These are phyloP conservation scores for Prunus persica DNA, from an alignment of 306 rosid species.

Conservation along the genomic window DNA sequence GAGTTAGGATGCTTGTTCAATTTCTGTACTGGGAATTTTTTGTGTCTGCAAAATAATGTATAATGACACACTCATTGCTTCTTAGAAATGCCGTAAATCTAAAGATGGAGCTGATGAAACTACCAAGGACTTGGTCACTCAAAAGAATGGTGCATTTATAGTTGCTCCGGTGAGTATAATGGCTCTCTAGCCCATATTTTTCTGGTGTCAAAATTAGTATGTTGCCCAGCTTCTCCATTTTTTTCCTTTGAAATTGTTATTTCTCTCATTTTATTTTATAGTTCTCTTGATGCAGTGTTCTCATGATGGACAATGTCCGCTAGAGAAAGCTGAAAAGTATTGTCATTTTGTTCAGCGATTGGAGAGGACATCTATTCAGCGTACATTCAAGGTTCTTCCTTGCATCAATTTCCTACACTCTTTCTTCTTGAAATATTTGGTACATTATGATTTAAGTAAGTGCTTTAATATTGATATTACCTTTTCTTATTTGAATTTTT, in stretches of 20 bases:
- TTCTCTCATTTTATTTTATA: conserved; percentile 11
- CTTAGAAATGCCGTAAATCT: conserved; percentile 63
- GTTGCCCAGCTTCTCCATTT: neutral
- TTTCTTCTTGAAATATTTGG: neutral
- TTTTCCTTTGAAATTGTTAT: neutral
- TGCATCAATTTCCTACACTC: conserved; percentile 21
- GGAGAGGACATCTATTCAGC: conserved; percentile 89
- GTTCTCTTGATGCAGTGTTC: conserved; percentile 65
- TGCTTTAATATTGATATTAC: neutral
- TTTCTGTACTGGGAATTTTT: neutral
- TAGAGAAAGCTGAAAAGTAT: conserved; percentile 76
- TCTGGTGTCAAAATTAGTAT: neutral
- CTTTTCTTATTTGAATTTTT: conserved; percentile 12
- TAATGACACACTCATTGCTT: conserved; percentile 15
- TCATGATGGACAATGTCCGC: conserved; percentile 89
- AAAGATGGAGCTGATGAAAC: conserved; percentile 34
- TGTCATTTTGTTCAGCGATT: conserved; percentile 95
- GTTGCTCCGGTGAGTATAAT: conserved; percentile 86
- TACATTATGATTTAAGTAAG: neutral
- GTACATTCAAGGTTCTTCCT: conserved; percentile 69
- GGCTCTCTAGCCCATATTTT: conserved; percentile 7
- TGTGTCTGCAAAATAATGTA: neutral
- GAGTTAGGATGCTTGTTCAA: conserved; percentile 14
- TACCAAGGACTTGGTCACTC: conserved; percentile 64
- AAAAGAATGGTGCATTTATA: conserved; percentile 60